Evolutionary conservation across 2,329 filamentous ascomycete genomes (phyloP).

Genomic region (Aspergillus thermomutatus): DNA sequence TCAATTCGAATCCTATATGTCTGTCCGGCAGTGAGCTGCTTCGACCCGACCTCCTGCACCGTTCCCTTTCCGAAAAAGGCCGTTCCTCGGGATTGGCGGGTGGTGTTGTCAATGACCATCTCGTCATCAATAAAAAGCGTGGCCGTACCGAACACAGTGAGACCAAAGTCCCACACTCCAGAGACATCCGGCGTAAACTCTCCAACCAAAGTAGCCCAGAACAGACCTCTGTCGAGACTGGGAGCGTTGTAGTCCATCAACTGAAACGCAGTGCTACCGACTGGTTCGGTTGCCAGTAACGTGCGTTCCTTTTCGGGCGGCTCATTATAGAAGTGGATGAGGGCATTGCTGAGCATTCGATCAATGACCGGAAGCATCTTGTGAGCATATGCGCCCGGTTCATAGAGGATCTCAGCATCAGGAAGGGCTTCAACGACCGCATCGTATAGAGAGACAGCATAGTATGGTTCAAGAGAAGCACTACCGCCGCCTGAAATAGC

Average conservation of each 20-base stretch:
- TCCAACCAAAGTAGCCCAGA: conserved; percentile 56
- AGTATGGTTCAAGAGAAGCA: conserved; percentile 33
- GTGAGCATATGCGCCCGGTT: conserved; percentile 26
- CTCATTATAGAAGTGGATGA: conserved; percentile 21
- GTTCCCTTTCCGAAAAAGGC: conserved; percentile 64
- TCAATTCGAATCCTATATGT: conserved; percentile 31
- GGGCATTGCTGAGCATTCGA: conserved; percentile 25
- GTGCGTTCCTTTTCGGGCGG: conserved; percentile 18
- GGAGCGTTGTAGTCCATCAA: conserved; percentile 34
- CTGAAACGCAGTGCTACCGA: conserved; percentile 34
- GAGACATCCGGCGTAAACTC: conserved; percentile 54
- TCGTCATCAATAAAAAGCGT: conserved; percentile 59
- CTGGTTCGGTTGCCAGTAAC: conserved; percentile 15
- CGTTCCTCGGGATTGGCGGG: conserved; percentile 56
- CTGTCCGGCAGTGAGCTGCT: conserved; percentile 24
- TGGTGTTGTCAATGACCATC: conserved; percentile 59
- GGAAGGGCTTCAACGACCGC: conserved; percentile 22
- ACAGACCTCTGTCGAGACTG: conserved; percentile 25
- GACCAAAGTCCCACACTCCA: conserved; percentile 57
- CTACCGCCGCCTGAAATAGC: conserved; percentile 34
- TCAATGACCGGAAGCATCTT: conserved; percentile 31
- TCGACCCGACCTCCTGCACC: conserved; percentile 53
- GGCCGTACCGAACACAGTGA: conserved; percentile 59
- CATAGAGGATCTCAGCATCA: conserved; percentile 9
- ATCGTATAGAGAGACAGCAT: conserved; percentile 31